phyloP scores from a whole-genome alignment of 208 protist genomes.

The Leptomonas seymouri region DNA sequence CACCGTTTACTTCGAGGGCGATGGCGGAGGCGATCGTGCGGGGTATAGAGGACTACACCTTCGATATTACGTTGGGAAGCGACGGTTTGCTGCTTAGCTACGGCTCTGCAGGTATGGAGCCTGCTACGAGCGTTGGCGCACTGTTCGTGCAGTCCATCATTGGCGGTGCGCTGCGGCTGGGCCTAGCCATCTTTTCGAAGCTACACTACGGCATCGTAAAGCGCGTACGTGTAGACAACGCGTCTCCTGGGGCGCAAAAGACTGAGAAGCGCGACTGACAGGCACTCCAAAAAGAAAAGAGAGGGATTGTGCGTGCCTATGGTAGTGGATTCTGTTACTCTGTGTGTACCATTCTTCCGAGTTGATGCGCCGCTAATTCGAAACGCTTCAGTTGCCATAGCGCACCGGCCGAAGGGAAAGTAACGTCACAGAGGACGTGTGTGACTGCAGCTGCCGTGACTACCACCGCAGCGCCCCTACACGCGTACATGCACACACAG shows the following conservation, averaged over 20 bases:
- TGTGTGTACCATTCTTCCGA: no score
- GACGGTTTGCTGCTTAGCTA: slow-evolving; percentile 64
- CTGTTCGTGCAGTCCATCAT: slow-evolving; percentile 50
- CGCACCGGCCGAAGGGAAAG: no score
- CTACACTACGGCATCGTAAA: slow-evolving; percentile 83
- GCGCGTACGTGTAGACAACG: slow-evolving; percentile 40
- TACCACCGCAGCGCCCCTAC: no score
- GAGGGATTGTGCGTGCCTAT: no score
- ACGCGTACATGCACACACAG: no score
- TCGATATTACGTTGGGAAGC: slow-evolving; percentile 74
- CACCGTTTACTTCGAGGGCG: slow-evolving; percentile 48
- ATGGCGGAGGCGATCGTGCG: slow-evolving; percentile 58
- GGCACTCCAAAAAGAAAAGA: no score
- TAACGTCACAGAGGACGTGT: no score
- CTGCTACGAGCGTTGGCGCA: slow-evolving; percentile 50
- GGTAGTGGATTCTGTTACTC: no score
- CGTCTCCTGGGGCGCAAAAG: slow-evolving; percentile 17
- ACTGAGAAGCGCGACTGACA: slow-evolving; percentile 16
- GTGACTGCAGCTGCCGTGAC: no score
- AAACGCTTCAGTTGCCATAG: no score
- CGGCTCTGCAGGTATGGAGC: slow-evolving; percentile 70
- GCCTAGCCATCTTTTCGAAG: slow-evolving; percentile 59
- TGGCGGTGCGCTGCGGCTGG: slow-evolving; percentile 60
- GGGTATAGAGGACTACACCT: slow-evolving; percentile 74
- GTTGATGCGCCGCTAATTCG: no score